Evolutionary conservation across 2,329 filamentous ascomycete species (phyloP).

Genomic region (Botryotinia calthae): DNA sequence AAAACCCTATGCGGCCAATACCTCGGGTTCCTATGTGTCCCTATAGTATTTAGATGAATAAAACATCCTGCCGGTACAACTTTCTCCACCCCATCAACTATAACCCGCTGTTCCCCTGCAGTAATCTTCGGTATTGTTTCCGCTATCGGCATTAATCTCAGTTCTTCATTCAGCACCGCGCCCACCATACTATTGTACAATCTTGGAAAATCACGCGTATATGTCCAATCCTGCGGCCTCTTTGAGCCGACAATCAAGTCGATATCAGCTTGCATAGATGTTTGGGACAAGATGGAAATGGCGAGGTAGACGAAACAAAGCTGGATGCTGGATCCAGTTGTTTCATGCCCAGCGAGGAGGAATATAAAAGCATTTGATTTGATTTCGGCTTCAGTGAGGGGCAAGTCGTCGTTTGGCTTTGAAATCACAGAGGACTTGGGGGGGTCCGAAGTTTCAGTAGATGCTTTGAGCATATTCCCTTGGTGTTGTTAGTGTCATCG

Average conservation of each 20-base stretch:
- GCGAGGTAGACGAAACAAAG: conserved; percentile 37
- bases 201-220: conserved; percentile 29
- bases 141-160: conserved; percentile 54
- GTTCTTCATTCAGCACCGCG: conserved; percentile 48
- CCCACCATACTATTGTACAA: conserved; percentile 34
- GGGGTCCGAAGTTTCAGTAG: conserved; percentile 17
- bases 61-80: conserved; percentile 36
- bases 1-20: conserved; percentile 48
- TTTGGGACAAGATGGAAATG: conserved; percentile 25
- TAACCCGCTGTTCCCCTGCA: conserved; percentile 26
- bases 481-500: not conserved
- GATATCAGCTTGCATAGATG: conserved; percentile 32
- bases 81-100: conserved; percentile 28
- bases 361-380: conserved; percentile 38
- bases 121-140: conserved; percentile 47
- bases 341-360: conserved; percentile 39
- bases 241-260: conserved; percentile 33
- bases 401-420: conserved; percentile 8
- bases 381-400: conserved; percentile 34
- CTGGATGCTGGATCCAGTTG: conserved; percentile 37
- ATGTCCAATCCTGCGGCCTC: conserved; percentile 25
- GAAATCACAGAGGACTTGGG: not conserved
- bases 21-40: conserved; percentile 52
- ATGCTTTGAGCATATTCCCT: conserved; percentile 30
- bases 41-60: conserved; percentile 47